Base-by-base conservation (phyloP, 2,329 filamentous ascomycete genomes). In the Diplodia seriata region DNA sequence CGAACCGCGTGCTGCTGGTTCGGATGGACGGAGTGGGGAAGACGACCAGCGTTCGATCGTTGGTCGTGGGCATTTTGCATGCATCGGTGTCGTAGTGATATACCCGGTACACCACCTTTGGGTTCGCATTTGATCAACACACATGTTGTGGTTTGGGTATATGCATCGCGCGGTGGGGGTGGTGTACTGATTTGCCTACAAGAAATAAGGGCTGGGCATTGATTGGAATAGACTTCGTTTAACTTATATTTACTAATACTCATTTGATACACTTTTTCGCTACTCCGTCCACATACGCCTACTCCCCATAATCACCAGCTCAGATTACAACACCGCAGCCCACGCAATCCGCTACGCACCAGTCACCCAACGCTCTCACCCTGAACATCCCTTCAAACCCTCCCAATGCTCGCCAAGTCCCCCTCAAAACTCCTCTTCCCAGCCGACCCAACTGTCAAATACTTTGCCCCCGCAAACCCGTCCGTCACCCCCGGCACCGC, bases 401-500 rank as follows among this genome's bases (percentile, higher is more conserved):
- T 63, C 43, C 59, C 47, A 29, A 63, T 26, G 38, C 72, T 70
- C 14, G 23, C 36, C 40, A 67, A 26, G 43, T 68, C 71, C 20
- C 70, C 69, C 20, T 55, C 69, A 40, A 74, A 75, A 12, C 59
- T 54, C 53, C 70, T 70, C 40, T 70, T 69, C 23, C 65, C 68
- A 12, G 50, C 23, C 7, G 12, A 40, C 56, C 61, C 68, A 55
- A 68, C 67, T 57, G 36, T 67, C 66, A 74, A 61, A 53, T 67
- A 74, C 67, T 75, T 75, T 4, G 53, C 29, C 6, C 74, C 74
- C 18, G 66, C 68, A 57, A 73, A 70, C 31, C 67, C 70, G 62
- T 76, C 74, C 50, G 73, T 74, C 49, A 75, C 70, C 5, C 74
- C 73, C n/a, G 68, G 66, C 66, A 76, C 71, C 38, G 71, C 70